Evolutionary conservation across 768 basidiomycete species (phyloP).

Genomic region (Cystobasidium ongulense): DNA sequence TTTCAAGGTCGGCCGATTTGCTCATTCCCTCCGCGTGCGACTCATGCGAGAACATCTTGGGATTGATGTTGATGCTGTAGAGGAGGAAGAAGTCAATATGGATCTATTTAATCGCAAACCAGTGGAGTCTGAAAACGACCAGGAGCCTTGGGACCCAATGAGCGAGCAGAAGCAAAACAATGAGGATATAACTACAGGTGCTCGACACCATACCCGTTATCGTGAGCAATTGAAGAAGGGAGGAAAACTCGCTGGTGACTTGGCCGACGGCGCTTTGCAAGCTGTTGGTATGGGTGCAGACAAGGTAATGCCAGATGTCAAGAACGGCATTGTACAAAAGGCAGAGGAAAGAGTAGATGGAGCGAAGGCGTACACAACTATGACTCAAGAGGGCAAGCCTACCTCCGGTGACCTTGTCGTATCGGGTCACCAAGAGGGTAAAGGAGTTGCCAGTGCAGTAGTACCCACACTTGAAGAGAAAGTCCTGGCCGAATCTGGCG

Average conservation of each 20-base stretch:
- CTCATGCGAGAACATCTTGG: slow-evolving; percentile 96
- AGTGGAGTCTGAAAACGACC: slow-evolving; percentile 36
- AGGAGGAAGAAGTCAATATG: slow-evolving; percentile 55
- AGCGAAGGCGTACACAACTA: slow-evolving; percentile 49
- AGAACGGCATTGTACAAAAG: slow-evolving; percentile 33
- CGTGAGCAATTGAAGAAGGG: neutral
- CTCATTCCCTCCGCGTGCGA: slow-evolving; percentile 82
- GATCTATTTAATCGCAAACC: slow-evolving; percentile 37
- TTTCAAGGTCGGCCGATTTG: slow-evolving; percentile 92
- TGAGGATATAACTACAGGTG: slow-evolving; percentile 43
- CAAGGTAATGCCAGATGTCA: slow-evolving; percentile 34
- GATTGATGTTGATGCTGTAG: slow-evolving; percentile 80
- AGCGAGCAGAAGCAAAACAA: slow-evolving; percentile 34
- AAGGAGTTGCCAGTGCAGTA: slow-evolving; percentile 57
- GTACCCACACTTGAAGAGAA: slow-evolving; percentile 53
- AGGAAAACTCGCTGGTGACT: slow-evolving; percentile 27
- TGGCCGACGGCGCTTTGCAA: slow-evolving; percentile 51
- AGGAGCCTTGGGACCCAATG: slow-evolving; percentile 21
- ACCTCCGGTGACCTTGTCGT: slow-evolving; percentile 42
- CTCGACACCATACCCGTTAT: slow-evolving; percentile 32
- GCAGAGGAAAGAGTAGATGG: slow-evolving; percentile 49
- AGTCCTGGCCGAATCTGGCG: slow-evolving; percentile 32
- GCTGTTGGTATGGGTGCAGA: slow-evolving; percentile 45
- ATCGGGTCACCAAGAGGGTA: slow-evolving; percentile 44
- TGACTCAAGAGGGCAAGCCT: slow-evolving; percentile 45